A percentile compares a stretch with the other conserved stretches of the same genome.
These are phyloP conservation scores for Nepenthes mirabilis DNA, from an alignment of 148 eudicot genomes.

Conservation along the genomic window DNA sequence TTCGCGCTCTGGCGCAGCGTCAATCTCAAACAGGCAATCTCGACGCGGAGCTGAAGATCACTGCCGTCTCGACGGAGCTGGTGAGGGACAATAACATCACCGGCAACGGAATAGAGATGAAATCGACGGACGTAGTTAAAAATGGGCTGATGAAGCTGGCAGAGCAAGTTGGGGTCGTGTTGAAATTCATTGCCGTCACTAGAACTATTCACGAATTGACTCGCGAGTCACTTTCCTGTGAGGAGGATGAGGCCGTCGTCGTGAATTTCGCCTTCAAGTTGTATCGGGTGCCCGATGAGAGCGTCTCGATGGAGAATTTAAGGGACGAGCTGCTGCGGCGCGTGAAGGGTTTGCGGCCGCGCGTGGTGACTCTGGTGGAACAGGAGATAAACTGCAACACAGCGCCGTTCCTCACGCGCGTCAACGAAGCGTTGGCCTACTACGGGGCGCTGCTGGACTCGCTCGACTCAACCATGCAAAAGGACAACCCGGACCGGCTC, in stretches of 20 bases:
- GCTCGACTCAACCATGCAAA: conserved; percentile 29
- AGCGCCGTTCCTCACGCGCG: conserved; percentile 57
- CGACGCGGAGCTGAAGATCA: conserved; percentile 27
- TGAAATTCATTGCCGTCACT: conserved; percentile 22
- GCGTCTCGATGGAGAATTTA: conserved; percentile 77
- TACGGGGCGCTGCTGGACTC: conserved; percentile 68
- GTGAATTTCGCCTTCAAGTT: conserved; percentile 63
- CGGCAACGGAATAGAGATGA: conserved; percentile 5
- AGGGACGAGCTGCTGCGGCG: conserved; percentile 72
- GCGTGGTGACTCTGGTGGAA: conserved; percentile 68
- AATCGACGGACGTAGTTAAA: conserved; percentile 7
- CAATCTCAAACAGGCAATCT: neutral
- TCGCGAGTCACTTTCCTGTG: conserved; percentile 34
- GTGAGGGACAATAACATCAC: conserved; percentile 9
- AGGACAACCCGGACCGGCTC: conserved; percentile 34
- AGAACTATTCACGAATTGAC: conserved; percentile 29
- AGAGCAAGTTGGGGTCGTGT: conserved; percentile 22
- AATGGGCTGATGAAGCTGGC: conserved; percentile 29
- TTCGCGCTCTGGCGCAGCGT: conserved; percentile 41
- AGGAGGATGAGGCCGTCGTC: conserved; percentile 39
- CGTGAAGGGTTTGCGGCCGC: conserved; percentile 52
- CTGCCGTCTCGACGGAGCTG: conserved; percentile 38
- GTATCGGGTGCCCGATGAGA: conserved; percentile 68
- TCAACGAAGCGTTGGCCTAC: conserved; percentile 41
- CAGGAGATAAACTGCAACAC: conserved; percentile 77